Evolutionary conservation across 192 early-diverging fungal genomes (phyloP), one percentile per base, ranked within the genome.

Genomic region (Dissophora globulifera): DNA sequence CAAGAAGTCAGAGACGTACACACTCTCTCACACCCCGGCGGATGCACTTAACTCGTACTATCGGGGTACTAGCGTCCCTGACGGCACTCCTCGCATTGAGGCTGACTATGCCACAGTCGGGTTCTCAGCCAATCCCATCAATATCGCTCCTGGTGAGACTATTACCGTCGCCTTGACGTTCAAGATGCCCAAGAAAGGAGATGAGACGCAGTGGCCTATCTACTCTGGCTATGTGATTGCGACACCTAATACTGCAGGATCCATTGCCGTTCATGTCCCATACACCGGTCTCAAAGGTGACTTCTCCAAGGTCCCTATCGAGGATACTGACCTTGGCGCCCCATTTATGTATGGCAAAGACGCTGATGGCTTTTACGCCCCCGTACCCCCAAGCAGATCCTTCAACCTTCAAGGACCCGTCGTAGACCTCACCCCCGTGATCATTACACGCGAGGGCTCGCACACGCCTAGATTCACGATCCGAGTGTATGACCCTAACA

Each of bases 201-300:
- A 58, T 42, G 33, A 57, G 3, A 26, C 50, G 6, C 56, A 67
- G 49, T 78, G 79, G 19, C 72, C 80, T 25, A 75, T 87, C 45
- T 87, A 85, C 66, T 82, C 78, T 30, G 85, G 85, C 7, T 85
- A 72, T 31, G 68, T 87, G 47, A 64, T 72, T 30, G 65, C 83
- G 17, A 56, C 59, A 23, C 76, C 69, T 46, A 58, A 46, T 20
- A 62, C 50, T 29, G 61, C 54, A 52, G 58, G 26, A 16, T 26
- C 57, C 20, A 38, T 76, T 51, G 46, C 72, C 16, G 63, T 76
- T 31, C 72, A 58, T 27, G 56, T 75, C 17, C 63, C 70, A 7
- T 80, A 80, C 29, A 49, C 67, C 4, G 79, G 79, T 49, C 10
- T 80, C 7, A 80, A 80, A 56, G 79, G 79, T 26, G 57, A 76